Conservation (phyloP, 257 asterid genomes). For the Solanum virginianum region DNA sequence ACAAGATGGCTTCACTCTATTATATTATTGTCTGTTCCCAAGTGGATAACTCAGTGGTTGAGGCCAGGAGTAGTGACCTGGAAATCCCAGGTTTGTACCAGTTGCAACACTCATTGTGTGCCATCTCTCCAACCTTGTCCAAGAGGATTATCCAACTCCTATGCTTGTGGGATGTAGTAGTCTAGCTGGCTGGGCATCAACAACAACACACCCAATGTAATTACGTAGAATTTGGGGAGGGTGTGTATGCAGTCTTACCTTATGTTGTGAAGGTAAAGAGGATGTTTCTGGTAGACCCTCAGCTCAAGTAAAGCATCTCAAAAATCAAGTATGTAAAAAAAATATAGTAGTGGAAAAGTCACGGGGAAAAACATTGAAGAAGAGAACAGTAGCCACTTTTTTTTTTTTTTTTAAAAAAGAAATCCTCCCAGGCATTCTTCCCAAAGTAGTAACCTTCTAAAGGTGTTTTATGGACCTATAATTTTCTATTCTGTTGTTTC, state of each 20-base stretch:
- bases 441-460: not conserved
- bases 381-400: not conserved
- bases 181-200: not conserved
- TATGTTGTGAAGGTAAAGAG: not conserved
- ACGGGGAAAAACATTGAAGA: not conserved
- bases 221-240: not conserved
- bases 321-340: not conserved
- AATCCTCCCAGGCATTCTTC: not conserved
- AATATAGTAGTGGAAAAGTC: not conserved
- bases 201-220: not conserved
- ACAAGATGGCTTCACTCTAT: not conserved
- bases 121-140: not conserved
- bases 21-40: not conserved
- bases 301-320: not conserved
- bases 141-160: not conserved
- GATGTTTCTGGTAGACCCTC: not conserved
- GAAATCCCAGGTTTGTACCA: not conserved
- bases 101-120: not conserved
- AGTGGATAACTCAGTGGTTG: not conserved
- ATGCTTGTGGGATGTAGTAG: not conserved
- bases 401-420: no score
- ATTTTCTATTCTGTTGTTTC: not conserved
- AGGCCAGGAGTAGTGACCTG: not conserved
- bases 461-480: not conserved
- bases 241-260: not conserved